phyloP scores from a whole-genome alignment of 495 filamentous ascomycete species.

The Xylaria palmicola region DNA sequence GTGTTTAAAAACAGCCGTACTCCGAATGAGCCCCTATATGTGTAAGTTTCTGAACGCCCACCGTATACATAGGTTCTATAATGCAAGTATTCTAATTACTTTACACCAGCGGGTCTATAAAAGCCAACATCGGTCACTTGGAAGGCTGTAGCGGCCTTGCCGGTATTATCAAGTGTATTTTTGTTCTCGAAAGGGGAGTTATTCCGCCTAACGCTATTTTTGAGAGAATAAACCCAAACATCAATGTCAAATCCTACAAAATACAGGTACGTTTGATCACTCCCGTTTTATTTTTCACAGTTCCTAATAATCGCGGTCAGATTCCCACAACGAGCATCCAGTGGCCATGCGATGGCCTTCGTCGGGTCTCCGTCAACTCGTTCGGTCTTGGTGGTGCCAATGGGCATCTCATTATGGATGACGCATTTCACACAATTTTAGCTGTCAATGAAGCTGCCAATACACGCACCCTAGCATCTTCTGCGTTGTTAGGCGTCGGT shows the following conservation, averaged over 20 bases:
- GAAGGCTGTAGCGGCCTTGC: slow-evolving; percentile 49
- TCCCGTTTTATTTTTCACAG: too few relatives aligned
- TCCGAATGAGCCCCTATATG: neutral
- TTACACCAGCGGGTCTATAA: slow-evolving; percentile 40
- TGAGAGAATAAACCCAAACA: slow-evolving; percentile 40
- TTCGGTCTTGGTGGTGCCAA: neutral
- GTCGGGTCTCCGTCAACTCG: neutral
- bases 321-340: neutral
- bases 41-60: neutral
- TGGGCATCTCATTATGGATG: slow-evolving; percentile 48
- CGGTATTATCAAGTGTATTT: slow-evolving; percentile 47
- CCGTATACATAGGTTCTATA: neutral
- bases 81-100: neutral
- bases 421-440: slow-evolving; percentile 14
- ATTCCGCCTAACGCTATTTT: slow-evolving; percentile 38
- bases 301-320: too few relatives aligned
- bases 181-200: slow-evolving; percentile 45
- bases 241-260: slow-evolving; percentile 15
- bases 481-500: neutral
- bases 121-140: slow-evolving; percentile 53
- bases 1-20: neutral
- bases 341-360: neutral
- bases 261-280: neutral
- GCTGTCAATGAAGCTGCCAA: neutral
- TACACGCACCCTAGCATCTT: neutral